phyloP scores from a whole-genome alignment of 768 basidiomycete species.

The Pholiota molesta region DNA sequence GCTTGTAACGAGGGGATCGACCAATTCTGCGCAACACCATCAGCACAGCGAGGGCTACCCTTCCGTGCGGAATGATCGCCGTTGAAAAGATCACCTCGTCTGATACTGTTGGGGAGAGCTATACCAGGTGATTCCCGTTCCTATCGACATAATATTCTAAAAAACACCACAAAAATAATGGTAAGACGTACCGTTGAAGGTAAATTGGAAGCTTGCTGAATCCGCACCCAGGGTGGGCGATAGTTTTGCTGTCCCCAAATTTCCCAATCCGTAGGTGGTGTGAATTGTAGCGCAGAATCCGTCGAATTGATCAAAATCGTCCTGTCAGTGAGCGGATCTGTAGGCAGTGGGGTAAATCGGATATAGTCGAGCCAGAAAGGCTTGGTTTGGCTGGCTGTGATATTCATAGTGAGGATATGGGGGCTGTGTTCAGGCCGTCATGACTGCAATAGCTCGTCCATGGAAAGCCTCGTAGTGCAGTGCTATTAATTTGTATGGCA shows the following conservation, averaged over 20 bases:
- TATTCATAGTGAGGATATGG: slow-evolving; percentile 2
- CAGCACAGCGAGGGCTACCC: background rate
- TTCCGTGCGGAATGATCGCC: background rate
- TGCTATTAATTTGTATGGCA: background rate
- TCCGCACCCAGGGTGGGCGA: background rate
- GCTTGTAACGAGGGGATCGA: background rate
- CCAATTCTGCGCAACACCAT: background rate
- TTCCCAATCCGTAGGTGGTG: background rate
- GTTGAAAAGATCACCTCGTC: background rate
- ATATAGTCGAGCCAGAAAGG: slow-evolving; percentile 9
- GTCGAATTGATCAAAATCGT: slow-evolving; percentile 1
- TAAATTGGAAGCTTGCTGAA: background rate
- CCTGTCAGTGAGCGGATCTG: background rate
- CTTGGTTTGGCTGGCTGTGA: background rate
- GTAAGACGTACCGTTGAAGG: slow-evolving; percentile 4
- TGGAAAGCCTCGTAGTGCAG: slow-evolving; percentile 1
- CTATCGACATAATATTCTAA: background rate
- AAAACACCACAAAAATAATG: background rate
- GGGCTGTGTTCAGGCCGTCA: background rate
- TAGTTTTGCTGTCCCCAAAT: background rate
- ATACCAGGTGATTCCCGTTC: slow-evolving; percentile 9
- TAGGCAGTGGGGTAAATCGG: background rate
- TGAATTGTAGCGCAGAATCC: background rate
- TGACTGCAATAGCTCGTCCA: slow-evolving; percentile 10
- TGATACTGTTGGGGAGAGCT: background rate